A percentile compares a stretch with the other conserved stretches of the same genome.
Conservation (phyloP, 2,329 filamentous ascomycete species). For the Bretziella fagacearum region DNA sequence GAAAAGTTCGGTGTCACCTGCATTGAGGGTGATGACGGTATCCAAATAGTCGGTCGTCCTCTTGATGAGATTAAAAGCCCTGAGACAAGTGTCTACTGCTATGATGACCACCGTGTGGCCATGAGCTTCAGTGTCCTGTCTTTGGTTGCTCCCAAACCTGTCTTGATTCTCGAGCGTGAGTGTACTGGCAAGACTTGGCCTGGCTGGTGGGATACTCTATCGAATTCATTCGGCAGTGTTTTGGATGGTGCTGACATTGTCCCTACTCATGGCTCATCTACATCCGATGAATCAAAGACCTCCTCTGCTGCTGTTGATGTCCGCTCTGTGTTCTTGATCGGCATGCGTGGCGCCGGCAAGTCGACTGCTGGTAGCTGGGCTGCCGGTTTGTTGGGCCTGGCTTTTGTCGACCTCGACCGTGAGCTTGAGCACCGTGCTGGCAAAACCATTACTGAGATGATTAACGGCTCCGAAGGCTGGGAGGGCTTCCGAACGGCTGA, state of each 20-base stretch:
- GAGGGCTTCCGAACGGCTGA: conserved; percentile 73
- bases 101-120: conserved; percentile 92
- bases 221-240: conserved; percentile 31
- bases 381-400: conserved; percentile 53
- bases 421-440: conserved; percentile 62
- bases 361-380: conserved; percentile 86
- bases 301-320: conserved; percentile 10
- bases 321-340: conserved; percentile 79
- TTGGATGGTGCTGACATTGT: conserved; percentile 49
- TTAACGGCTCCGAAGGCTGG: conserved; percentile 59
- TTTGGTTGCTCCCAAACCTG: conserved; percentile 49
- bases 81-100: conserved; percentile 63
- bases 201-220: conserved; percentile 89
- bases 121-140: conserved; percentile 96
- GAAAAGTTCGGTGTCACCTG: conserved; percentile 84
- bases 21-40: conserved; percentile 84
- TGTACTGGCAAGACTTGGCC: conserved; percentile 98
- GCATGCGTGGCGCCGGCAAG: conserved; percentile 94
- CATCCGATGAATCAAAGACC: conserved; percentile 3
- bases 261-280: conserved; percentile 14
- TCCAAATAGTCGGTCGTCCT: conserved; percentile 47
- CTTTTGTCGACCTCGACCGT: conserved; percentile 72
- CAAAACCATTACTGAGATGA: conserved; percentile 71
- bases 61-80: conserved; percentile 35
- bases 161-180: conserved; percentile 72